phyloP scores from a whole-genome alignment of 257 asterid species.

The Solanum appendiculatum region DNA sequence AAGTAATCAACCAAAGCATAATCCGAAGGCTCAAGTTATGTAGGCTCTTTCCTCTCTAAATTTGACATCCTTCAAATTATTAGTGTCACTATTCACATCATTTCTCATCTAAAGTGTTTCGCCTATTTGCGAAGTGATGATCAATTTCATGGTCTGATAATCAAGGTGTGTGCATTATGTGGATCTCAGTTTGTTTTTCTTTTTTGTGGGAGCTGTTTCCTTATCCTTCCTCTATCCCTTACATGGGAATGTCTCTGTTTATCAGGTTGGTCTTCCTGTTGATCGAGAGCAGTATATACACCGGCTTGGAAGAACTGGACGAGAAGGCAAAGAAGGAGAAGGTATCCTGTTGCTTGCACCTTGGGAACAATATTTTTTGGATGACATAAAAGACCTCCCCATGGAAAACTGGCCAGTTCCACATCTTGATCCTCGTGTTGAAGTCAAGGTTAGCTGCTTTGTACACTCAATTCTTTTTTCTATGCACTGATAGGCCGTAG shows the following conservation, averaged over 20 bases:
- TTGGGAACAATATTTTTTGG: slow-evolving; percentile 84
- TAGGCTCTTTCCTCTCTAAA: not conserved
- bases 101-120: not conserved
- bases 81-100: not conserved
- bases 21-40: not conserved
- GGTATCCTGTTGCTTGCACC: slow-evolving; percentile 78
- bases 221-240: not conserved
- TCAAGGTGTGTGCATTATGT: not conserved
- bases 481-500: not conserved
- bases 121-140: not conserved
- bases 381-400: slow-evolving; percentile 71
- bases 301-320: slow-evolving; percentile 91
- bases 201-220: not conserved
- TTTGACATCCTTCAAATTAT: not conserved
- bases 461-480: not conserved
- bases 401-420: slow-evolving; percentile 42
- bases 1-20: not conserved
- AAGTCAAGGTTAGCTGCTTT: slow-evolving; percentile 39
- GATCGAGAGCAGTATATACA: slow-evolving; percentile 87
- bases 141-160: not conserved
- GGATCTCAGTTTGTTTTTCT: not conserved
- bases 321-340: slow-evolving; percentile 83
- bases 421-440: slow-evolving; percentile 29
- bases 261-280: slow-evolving; percentile 70
- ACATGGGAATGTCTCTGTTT: not conserved